phyloP scores from a whole-genome alignment of 1,139 yeast genomes.

The Scheffersomyces stambukii region DNA sequence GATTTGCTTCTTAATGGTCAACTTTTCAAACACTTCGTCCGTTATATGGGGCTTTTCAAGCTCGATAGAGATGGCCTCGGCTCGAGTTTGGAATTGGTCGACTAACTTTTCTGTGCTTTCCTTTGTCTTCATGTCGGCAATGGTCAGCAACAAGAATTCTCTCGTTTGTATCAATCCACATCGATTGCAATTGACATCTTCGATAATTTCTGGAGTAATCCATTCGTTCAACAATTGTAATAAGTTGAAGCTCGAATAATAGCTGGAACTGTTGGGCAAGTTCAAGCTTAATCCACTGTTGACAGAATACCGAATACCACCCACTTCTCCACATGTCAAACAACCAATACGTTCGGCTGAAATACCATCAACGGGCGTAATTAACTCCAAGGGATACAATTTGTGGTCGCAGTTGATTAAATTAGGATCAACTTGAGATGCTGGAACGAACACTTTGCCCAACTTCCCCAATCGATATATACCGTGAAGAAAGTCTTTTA shows the following conservation, averaged over 20 bases:
- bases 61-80: conserved; percentile 54
- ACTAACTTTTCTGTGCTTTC: conserved; percentile 34
- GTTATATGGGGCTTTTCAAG: conserved; percentile 64
- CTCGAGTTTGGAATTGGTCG: conserved; percentile 46
- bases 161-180: conserved; percentile 71
- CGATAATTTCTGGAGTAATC: conserved; percentile 78
- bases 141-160: conserved; percentile 38
- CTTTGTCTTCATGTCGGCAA: conserved; percentile 25
- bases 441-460: conserved; percentile 68
- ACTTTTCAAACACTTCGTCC: conserved; percentile 70
- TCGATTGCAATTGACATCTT: conserved; percentile 89
- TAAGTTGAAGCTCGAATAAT: conserved; percentile 42
- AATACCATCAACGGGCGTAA: conserved; percentile 89
- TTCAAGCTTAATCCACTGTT: conserved; percentile 78
- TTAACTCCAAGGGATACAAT: conserved; percentile 50
- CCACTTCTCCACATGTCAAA: conserved; percentile 84
- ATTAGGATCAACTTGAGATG: conserved; percentile 70
- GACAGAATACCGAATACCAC: conserved; percentile 82
- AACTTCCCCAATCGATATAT: conserved; percentile 48
- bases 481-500: conserved; percentile 36
- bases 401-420: conserved; percentile 33
- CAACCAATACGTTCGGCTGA: conserved; percentile 88
- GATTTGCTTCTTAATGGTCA: conserved; percentile 73
- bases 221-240: conserved; percentile 64
- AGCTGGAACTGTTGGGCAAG: conserved; percentile 37